Evolutionary conservation across 768 basidiomycete species (phyloP).

Genomic region (Tephrocybe sp.): DNA sequence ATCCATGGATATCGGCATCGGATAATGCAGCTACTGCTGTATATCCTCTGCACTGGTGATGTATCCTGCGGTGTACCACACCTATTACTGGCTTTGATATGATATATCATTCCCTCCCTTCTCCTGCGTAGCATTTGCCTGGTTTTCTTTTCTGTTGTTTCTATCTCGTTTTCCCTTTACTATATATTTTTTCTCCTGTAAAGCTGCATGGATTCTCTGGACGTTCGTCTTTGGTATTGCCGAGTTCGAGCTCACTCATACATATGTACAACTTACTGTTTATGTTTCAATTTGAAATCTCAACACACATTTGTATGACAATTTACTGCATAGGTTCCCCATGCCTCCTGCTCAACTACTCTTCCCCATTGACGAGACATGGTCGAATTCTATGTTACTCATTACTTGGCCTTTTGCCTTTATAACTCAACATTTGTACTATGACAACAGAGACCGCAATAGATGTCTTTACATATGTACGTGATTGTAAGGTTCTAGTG

Average conservation of each 20-base stretch:
- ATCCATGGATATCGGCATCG: slow-evolving; percentile 4
- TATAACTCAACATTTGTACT: background rate
- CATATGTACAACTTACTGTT: slow-evolving; percentile 5
- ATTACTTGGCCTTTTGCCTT: background rate
- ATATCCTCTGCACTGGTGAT: slow-evolving; percentile 14
- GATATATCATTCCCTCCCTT: background rate
- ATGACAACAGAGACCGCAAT: background rate
- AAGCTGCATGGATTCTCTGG: slow-evolving; percentile 16
- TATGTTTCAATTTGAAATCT: background rate
- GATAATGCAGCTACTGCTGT: slow-evolving; percentile 5
- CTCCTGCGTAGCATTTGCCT: slow-evolving; percentile 11
- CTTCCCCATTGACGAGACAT: background rate
- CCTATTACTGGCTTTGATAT: background rate
- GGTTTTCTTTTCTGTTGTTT: slow-evolving; percentile 17
- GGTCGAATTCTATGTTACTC: background rate
- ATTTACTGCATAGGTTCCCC: background rate
- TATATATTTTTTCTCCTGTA: slow-evolving; percentile 14
- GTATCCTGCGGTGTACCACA: background rate
- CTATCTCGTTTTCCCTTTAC: slow-evolving; percentile 13
- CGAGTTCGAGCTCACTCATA: slow-evolving; percentile 2
- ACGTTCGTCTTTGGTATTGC: slow-evolving; percentile 15
- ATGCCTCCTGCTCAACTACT: background rate
- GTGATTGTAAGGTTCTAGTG: no score
- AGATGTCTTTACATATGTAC: no score
- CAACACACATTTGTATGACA: slow-evolving; percentile 6